Base-by-base conservation (phyloP, 192 early-diverging fungal genomes). In the Rhizophagus prolifer region DNA sequence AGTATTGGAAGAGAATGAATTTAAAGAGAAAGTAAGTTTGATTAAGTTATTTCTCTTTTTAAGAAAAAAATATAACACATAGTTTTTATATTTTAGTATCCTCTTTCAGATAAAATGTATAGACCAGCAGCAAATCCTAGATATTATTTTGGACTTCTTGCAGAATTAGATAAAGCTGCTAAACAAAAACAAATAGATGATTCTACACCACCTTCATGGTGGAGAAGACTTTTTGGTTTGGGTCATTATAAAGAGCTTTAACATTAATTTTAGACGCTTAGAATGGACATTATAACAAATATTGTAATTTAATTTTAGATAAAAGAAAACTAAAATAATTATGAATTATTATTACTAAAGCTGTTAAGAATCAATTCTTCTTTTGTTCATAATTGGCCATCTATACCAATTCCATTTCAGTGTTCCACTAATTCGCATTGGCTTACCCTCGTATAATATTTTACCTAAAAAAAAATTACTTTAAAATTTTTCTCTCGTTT, bases 61-160 rank as follows among this genome's bases (percentile, higher is more conserved):
- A 2, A 28, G 14, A 14, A 23, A 47, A 47, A 38, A 65, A 36
- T 5, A n/a, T 59, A 44, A 58, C 3, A 59, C 2, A 34, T 19
- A 6, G 10, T 23, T 46, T 47, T 28, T 66, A 47, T 66, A 76
- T 13, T n/a, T 19, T 76, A 89, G 88, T 86, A 89, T 74, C 86
- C 88, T 5, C 78, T 89, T 12, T 89, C 88, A 0, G 77, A 85
- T 75, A 86, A 85, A 79, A 82, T 87, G n/a, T 71, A 86, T 63
- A 79, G 73, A 14, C 88, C 88, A 28, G 85, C 86, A 47, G 79
- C 85, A 19, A 89, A 89, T 38, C 86, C 88, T 64, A 85, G 85
- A 63, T 87, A 89, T 74, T 89, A 89, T 75, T 81, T 83, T 31
- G 79, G 81, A 58, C 81, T 89, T 10, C 61, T 86, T 19, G 81